Evolutionary conservation across 305 asterid species (phyloP).

Genomic region (Fraxinus paxiana): DNA sequence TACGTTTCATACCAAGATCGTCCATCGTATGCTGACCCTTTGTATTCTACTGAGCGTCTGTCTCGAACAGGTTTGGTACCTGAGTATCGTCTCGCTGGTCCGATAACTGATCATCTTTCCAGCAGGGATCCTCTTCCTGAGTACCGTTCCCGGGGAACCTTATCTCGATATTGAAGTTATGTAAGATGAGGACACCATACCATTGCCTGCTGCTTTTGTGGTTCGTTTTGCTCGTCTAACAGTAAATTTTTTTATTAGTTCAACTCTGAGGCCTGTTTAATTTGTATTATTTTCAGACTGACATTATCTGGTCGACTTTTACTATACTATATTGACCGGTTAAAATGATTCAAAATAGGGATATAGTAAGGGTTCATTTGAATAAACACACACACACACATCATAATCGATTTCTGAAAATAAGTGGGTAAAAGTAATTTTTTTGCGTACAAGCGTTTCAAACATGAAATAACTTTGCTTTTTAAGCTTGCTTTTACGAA

Average conservation of each 20-base stretch:
- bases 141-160: conserved; percentile 9
- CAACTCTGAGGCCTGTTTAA: background rate
- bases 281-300: background rate
- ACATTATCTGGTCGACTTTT: too few relatives aligned
- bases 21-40: conserved; percentile 26
- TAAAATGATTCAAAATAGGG: too few relatives aligned
- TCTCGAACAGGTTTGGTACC: conserved; percentile 30
- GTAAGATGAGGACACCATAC: background rate
- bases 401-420: too few relatives aligned
- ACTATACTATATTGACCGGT: too few relatives aligned
- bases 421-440: too few relatives aligned
- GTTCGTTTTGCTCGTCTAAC: background rate
- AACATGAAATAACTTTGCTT: too few relatives aligned
- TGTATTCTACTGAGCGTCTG: conserved; percentile 29
- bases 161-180: conserved; percentile 12
- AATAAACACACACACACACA: too few relatives aligned
- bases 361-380: too few relatives aligned
- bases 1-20: conserved; percentile 31
- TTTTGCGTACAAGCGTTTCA: too few relatives aligned
- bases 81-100: conserved; percentile 34
- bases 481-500: too few relatives aligned
- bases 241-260: background rate
- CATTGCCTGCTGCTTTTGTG: background rate
- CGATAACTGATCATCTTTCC: conserved; percentile 4
- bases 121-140: conserved; percentile 4